Evolutionary conservation across 2,329 filamentous ascomycete genomes (phyloP).

Genomic region (Mariannaea elegans): DNA sequence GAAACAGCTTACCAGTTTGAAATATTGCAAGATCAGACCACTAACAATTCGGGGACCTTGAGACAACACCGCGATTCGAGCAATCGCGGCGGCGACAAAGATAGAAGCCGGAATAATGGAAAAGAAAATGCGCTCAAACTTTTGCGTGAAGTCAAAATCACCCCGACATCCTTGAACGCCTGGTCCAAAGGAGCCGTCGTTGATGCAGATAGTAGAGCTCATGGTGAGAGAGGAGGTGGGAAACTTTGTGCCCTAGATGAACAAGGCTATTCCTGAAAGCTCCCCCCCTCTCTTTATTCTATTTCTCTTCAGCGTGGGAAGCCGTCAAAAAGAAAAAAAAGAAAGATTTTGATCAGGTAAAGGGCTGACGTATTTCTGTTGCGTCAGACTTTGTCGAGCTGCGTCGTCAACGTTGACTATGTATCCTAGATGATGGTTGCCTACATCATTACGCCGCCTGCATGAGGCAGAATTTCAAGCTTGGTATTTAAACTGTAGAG

Average conservation of each 20-base stretch:
- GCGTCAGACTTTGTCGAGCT: neutral
- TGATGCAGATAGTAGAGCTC: conserved; percentile 41
- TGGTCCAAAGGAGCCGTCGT: conserved; percentile 54
- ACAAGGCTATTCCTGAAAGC: no score
- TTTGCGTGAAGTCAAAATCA: conserved; percentile 61
- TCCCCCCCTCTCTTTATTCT: no score
- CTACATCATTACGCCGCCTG: neutral
- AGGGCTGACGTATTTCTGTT: neutral
- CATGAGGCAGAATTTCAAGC: neutral
- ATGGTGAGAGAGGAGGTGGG: conserved; percentile 16
- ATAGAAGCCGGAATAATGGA: conserved; percentile 52
- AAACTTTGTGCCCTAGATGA: no score
- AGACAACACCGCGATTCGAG: conserved; percentile 44
- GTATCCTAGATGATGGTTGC: neutral
- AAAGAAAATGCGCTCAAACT: conserved; percentile 59
- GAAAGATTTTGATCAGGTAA: neutral
- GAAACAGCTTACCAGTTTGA: conserved; percentile 40
- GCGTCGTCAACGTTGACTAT: neutral
- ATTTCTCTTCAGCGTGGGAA: neutral
- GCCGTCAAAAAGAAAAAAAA: no score
- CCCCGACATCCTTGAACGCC: conserved; percentile 55
- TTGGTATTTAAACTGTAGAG: neutral
- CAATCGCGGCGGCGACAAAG: conserved; percentile 48
- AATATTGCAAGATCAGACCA: conserved; percentile 45
- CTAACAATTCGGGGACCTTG: conserved; percentile 46